A percentile compares a stretch with the other conserved stretches of the same genome.
These are phyloP conservation scores for Cunninghamia lanceolata DNA, from an alignment of 75 land plant species.

Conservation along the genomic window DNA sequence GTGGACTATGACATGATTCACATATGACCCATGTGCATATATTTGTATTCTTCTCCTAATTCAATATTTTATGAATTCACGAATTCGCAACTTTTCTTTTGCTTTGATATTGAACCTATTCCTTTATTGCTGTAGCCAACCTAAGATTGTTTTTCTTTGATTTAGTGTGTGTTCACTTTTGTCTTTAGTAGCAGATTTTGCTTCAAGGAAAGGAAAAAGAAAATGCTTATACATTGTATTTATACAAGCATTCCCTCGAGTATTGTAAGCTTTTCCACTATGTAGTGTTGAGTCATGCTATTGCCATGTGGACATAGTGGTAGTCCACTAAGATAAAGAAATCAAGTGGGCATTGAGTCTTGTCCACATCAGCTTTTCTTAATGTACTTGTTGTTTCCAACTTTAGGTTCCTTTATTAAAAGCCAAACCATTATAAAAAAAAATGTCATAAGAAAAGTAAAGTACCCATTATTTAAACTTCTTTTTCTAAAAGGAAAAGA, in stretches of 20 bases:
- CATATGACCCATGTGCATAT: background rate
- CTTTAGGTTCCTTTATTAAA: background rate
- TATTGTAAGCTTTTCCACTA: background rate
- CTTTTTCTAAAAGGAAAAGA: background rate
- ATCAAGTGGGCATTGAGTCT: background rate
- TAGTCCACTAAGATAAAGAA: background rate
- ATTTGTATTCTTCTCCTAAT: background rate
- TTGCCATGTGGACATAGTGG: background rate
- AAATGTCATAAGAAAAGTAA: background rate
- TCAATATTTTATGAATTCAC: background rate
- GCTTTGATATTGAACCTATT: background rate
- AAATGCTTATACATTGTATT: background rate
- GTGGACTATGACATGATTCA: constrained; percentile 1
- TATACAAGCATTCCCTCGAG: background rate
- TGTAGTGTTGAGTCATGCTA: background rate
- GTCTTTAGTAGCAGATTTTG: background rate
- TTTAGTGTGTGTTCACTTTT: background rate
- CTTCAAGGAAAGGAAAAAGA: background rate
- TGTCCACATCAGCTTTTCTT: background rate
- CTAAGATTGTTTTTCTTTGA: background rate
- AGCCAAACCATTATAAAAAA: background rate
- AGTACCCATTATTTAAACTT: background rate
- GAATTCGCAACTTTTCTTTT: background rate
- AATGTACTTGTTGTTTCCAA: background rate
- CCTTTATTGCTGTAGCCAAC: background rate